Base-by-base conservation (phyloP, 257 asterid species). In the Oldenlandia corymbosa region DNA sequence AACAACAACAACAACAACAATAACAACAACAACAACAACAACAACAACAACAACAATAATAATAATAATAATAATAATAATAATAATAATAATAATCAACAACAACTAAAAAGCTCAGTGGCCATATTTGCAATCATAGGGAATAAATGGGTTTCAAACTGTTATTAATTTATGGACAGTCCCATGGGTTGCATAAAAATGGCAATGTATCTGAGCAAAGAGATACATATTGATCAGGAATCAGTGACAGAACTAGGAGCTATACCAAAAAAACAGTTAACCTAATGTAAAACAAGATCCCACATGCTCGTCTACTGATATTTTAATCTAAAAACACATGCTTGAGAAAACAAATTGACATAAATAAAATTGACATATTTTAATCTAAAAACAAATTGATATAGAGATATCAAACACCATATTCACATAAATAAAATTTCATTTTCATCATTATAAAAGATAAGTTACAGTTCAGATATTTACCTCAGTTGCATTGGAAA, bases 401-500 rank as follows among this genome's bases (percentile, higher is more conserved):
- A 54, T 30, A 18, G 42, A 16, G 26, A 12, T 24, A 34, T 59
- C 5, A 31, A 37, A 5, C 26, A 37, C 10, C n/a, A 36, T 6
- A 21, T 10, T 37, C 21, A n/a, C n/a, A n/a, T 24, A 20, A 21
- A 21, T 5, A 37, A 37, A 1, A 23, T 23, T 37, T 58, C 17
- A 10, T 21, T 58, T 37, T 18, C 23, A 21, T 59, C 21, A 5
- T 59, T 39, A 8, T 26, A 7, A 26, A 5, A 41, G 28, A 23
- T 41, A 60, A 5, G 36, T 39, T 39, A 42, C 24, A 60, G 16
- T 36, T 27, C 24, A 24, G 41, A 54, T 20, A 27, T 42, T 81
- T 73, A 91, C 98, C 98, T 91, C 83, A 58, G 96, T 80, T 62
- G 94, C 95, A 46, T 86, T 91, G 32, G 95, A 86, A 70, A 91